Base-by-base conservation (phyloP, 495 filamentous ascomycete genomes). In the Elaphomyces granulatus region DNA sequence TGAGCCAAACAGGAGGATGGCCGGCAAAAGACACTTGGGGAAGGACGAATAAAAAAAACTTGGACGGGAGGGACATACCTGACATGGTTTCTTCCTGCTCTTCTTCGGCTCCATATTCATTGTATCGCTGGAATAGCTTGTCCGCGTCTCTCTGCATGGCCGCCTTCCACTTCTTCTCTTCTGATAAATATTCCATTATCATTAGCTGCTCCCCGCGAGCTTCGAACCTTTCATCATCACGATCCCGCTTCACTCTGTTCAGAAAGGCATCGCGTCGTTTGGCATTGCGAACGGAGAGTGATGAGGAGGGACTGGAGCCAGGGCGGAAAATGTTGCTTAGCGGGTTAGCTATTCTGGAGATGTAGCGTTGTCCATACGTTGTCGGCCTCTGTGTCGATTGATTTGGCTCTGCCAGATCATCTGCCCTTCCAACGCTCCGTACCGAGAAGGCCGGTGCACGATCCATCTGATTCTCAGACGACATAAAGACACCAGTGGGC, bases 191-290 rank as follows among this genome's bases (percentile, higher is more conserved):
- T 46, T 67, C 65, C 51, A 63, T 51, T 26, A 51, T 54, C 51
- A 61, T 54, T 39, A 92, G 76, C 69, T 92, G 80, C 42, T 94
- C 84, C 34, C 83, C 81, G 1, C 83, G 60, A 64, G 30, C 75
- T 72, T 61, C 84, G 65, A 56, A 73, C 42, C 57, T 78, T 55
- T 72, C 78, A 74, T 55, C 68, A 50, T 93, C 82, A 2, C 78
- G 65, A 28, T 73, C 70, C 45, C 77, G 72, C 49, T 75, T 66
- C n/a, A 94, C 78, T 37, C 78, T 82, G 48, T 80, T 74, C 20
- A 95, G 59, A 48, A 92, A 98, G 38, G 81, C 78, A 23, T 49
- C 59, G 43, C 51, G 64, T 17, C 58, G 54, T 28, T 57, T 56
- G 3, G 46, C 48, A 43, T 59, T 54, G 46, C 2, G 52, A 46